A percentile compares a stretch with the other conserved stretches of the same genome.
These are phyloP conservation scores for Sherardia arvensis DNA, from an alignment of 257 asterid genomes.

Conservation along the genomic window DNA sequence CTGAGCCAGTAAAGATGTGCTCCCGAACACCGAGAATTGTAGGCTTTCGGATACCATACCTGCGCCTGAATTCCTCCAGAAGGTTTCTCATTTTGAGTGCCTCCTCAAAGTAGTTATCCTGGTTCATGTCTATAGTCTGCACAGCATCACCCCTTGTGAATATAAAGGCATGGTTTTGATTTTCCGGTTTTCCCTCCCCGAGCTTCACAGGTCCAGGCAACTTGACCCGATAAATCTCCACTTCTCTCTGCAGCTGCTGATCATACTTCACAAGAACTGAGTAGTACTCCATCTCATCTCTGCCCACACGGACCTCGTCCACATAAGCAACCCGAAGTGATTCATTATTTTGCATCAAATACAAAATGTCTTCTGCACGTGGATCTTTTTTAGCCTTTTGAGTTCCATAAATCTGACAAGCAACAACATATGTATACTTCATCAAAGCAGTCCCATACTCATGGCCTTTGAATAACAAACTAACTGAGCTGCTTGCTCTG, in stretches of 20 bases:
- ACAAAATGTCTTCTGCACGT: conserved; percentile 84
- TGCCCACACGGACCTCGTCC: conserved; percentile 85
- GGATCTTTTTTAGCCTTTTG: conserved; percentile 97
- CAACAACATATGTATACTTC: conserved; percentile 92
- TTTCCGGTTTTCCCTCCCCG: conserved; percentile 99
- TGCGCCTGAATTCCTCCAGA: conserved; percentile 80
- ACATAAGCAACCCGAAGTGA: conserved; percentile 99
- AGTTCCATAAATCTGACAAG: conserved; percentile 95
- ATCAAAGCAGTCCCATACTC: conserved; percentile 92
- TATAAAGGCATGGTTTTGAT: conserved; percentile 92
- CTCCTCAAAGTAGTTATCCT: conserved; percentile 96
- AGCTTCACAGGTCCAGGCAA: conserved; percentile 96
- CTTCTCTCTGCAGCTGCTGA: conserved; percentile 65
- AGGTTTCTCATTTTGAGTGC: conserved; percentile 96
- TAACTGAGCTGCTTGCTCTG: conserved; percentile 69
- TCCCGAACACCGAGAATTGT: conserved; percentile 94
- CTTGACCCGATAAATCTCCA: conserved; percentile 92
- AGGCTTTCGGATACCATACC: too few relatives aligned
- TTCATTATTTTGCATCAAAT: conserved; percentile 81
- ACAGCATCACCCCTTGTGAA: conserved; percentile 98
- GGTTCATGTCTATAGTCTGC: conserved; percentile 98
- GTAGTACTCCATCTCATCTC: conserved; percentile 73
- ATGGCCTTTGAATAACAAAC: conserved; percentile 70
- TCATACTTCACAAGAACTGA: conserved; percentile 95
- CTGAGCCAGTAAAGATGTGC: conserved; percentile 92